Conservation (phyloP, 371 early-diverging fungal species). For the Basidiobolus meristosporus region DNA sequence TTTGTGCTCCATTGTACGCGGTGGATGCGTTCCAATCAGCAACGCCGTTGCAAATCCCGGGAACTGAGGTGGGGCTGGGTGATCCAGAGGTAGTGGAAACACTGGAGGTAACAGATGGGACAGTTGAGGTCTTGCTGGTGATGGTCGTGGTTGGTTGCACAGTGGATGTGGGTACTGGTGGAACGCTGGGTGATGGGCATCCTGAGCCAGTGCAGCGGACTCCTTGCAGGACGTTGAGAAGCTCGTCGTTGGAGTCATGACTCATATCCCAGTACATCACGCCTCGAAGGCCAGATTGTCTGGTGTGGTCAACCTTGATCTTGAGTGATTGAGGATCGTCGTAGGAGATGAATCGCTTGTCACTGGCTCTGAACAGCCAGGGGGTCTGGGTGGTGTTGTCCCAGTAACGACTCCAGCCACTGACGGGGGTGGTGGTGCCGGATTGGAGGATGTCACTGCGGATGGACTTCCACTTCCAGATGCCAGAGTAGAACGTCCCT, state of each 20-base stretch:
- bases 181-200: slow-evolving; percentile 1
- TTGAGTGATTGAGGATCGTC: slow-evolving; percentile 35
- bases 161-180: slow-evolving; percentile 2
- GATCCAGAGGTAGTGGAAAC: background rate
- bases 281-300: slow-evolving; percentile 25
- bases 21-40: too few species aligned
- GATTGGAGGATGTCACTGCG: slow-evolving; percentile 37
- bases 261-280: slow-evolving; percentile 37
- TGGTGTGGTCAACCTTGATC: slow-evolving; percentile 31
- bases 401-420: slow-evolving; percentile 27
- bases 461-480: slow-evolving; percentile 45
- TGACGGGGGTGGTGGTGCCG: slow-evolving; percentile 18
- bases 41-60: too few species aligned
- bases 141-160: background rate
- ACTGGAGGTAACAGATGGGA: background rate
- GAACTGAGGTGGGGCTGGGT: too few species aligned
- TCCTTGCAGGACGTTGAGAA: slow-evolving; percentile 15
- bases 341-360: slow-evolving; percentile 32
- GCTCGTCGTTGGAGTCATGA: slow-evolving; percentile 24
- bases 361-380: slow-evolving; percentile 39
- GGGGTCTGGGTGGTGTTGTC: slow-evolving; percentile 40
- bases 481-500: slow-evolving; percentile 30
- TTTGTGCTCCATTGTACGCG: too few species aligned
- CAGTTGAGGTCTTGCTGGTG: background rate
- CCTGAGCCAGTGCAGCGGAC: slow-evolving; percentile 9